Conservation (phyloP, 1,284 basidiomycete species). For the Ustilago cynodontis region DNA sequence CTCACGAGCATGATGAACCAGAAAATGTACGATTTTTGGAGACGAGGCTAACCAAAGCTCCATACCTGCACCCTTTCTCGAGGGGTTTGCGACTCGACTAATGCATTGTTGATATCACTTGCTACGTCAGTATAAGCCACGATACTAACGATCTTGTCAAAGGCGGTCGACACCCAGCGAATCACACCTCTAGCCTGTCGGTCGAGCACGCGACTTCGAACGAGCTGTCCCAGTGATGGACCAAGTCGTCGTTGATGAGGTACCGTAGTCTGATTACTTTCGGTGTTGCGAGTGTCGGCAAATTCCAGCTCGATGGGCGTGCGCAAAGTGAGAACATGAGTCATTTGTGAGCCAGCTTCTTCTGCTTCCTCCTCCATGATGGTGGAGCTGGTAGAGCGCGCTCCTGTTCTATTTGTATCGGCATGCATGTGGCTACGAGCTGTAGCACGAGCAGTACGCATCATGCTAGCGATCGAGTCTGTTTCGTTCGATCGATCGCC, state of each 20-base stretch:
- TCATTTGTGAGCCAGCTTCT: constrained; percentile 23
- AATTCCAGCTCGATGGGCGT: constrained; percentile 10
- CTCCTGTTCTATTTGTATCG: not conserved
- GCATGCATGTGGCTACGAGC: not conserved
- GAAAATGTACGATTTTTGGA: not conserved
- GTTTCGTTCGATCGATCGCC: constrained; percentile 32
- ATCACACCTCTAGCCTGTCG: constrained; percentile 25
- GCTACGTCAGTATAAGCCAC: constrained; percentile 13
- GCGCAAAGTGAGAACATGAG: constrained; percentile 39
- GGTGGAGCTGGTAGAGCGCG: constrained; percentile 18
- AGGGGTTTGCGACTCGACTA: not conserved
- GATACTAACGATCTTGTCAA: constrained; percentile 57
- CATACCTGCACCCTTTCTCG: constrained; percentile 54
- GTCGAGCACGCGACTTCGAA: constrained; percentile 24
- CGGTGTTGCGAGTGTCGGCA: not conserved
- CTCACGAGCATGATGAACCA: not conserved
- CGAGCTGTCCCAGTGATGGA: constrained; percentile 23
- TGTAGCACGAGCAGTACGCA: constrained; percentile 10
- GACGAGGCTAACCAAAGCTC: constrained; percentile 36
- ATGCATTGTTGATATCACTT: not conserved
- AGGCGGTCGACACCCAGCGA: constrained; percentile 46
- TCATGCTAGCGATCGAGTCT: constrained; percentile 44
- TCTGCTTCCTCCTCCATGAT: constrained; percentile 20
- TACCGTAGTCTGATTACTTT: not conserved
- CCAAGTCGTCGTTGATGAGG: not conserved